Percentiles rank a stretch among this genome's conserved stretches.
These are phyloP conservation scores for Desmodesmus armatus DNA, from an alignment of 139 green algal genomes.

Conservation along the genomic window DNA sequence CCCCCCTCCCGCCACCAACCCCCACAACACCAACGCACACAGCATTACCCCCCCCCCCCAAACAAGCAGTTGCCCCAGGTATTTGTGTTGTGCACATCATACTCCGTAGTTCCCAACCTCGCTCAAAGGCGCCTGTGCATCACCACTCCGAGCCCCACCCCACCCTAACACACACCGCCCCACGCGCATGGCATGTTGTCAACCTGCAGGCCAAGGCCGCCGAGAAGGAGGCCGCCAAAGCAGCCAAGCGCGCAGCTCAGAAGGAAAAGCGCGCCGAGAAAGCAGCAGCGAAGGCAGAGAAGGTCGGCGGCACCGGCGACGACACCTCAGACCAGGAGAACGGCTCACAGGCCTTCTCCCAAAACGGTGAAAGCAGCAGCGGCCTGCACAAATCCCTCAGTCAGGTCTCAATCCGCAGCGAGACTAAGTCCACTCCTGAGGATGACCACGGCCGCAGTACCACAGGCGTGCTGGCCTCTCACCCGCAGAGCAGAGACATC, in stretches of 20 bases:
- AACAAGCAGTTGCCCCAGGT: no score
- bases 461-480: conserved; percentile 82
- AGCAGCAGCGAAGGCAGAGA: conserved; percentile 11
- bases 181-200: no score
- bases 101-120: no score
- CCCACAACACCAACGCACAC: no score
- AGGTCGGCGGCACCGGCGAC: background rate
- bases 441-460: conserved; percentile 32
- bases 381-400: background rate
- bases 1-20: no score
- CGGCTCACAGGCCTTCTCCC: background rate
- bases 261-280: conserved; percentile 30
- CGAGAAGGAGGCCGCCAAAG: conserved; percentile 40
- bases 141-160: no score
- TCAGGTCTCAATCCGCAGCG: background rate
- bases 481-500: conserved; percentile 84
- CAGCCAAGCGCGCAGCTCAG: conserved; percentile 33
- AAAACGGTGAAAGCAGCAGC: background rate
- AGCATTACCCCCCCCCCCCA: no score
- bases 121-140: no score
- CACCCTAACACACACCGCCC: no score
- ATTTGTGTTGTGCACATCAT: no score
- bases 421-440: no score
- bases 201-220: conserved; percentile 8
- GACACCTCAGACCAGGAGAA: conserved; percentile 39